Evolutionary conservation across 768 basidiomycete genomes (phyloP).

Genomic region (Candolleomyces eurysporus): DNA sequence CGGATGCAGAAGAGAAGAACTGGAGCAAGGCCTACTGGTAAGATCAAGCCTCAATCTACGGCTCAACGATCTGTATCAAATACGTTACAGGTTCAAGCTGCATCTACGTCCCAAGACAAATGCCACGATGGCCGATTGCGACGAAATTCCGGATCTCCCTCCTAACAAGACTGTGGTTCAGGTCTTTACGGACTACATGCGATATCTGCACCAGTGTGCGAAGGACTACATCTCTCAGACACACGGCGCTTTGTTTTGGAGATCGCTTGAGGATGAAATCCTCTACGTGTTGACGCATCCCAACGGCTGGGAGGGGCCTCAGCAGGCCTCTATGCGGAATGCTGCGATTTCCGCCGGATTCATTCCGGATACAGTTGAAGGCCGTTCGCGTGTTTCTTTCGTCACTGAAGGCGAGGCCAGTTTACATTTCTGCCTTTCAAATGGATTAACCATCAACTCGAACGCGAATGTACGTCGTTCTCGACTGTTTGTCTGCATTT

Average conservation of each 20-base stretch:
- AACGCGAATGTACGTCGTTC: constrained; percentile 20
- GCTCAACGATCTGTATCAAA: not conserved
- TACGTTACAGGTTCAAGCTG: constrained; percentile 21
- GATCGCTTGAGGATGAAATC: constrained; percentile 36
- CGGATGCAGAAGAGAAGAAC: constrained; percentile 11
- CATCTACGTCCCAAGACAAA: constrained; percentile 27
- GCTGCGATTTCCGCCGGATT: constrained; percentile 53
- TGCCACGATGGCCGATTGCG: constrained; percentile 4
- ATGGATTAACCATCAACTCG: constrained; percentile 36
- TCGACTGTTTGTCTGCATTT: not conserved
- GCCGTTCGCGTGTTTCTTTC: constrained; percentile 43
- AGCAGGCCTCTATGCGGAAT: constrained; percentile 51
- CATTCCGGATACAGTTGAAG: constrained; percentile 33
- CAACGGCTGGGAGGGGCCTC: constrained; percentile 59
- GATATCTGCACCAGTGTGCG: constrained; percentile 44
- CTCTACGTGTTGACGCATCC: constrained; percentile 57
- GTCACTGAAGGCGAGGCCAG: constrained; percentile 63
- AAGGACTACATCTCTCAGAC: constrained; percentile 44
- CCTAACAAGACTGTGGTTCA: constrained; percentile 34
- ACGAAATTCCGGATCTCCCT: constrained; percentile 38
- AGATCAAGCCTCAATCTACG: not conserved
- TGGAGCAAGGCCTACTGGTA: constrained; percentile 14
- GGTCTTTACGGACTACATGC: constrained; percentile 47
- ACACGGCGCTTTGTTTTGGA: constrained; percentile 45
- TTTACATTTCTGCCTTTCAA: constrained; percentile 52